Conservation (phyloP, 2,329 filamentous ascomycete genomes). For the Rutstroemia sp. region DNA sequence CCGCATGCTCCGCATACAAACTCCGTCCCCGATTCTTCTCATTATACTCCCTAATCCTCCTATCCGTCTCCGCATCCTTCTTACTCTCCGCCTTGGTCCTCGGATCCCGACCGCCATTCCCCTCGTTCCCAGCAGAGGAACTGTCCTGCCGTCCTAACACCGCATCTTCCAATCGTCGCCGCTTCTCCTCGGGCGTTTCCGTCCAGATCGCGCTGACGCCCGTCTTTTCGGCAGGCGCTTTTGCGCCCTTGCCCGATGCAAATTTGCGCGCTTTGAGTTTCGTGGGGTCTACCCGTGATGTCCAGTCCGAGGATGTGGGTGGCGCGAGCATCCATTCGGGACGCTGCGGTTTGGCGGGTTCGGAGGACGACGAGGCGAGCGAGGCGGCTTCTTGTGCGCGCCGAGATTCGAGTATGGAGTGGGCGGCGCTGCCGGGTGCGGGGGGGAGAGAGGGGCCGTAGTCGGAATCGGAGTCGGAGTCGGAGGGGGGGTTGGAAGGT, state of each 20-base stretch:
- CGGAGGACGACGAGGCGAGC: conserved; percentile 12
- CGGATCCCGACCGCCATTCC: conserved; percentile 3
- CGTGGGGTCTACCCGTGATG: conserved; percentile 68
- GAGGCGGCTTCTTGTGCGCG: background rate
- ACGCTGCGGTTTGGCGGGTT: conserved; percentile 48
- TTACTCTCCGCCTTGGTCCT: conserved; percentile 19
- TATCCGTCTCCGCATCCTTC: conserved; percentile 37
- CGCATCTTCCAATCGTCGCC: conserved; percentile 70
- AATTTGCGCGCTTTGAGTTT: conserved; percentile 79
- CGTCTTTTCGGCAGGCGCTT: conserved; percentile 30
- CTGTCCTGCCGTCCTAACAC: conserved; percentile 60
- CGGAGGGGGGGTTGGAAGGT: conserved; percentile 28
- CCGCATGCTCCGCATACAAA: conserved; percentile 44
- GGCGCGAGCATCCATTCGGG: conserved; percentile 82
- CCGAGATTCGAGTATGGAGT: conserved; percentile 6
- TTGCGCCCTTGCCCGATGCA: conserved; percentile 57
- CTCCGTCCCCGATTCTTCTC: conserved; percentile 48
- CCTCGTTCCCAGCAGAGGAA: conserved; percentile 6
- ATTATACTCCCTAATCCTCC: conserved; percentile 50
- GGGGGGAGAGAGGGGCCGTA: conserved; percentile 54
- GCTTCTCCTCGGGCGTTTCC: conserved; percentile 84
- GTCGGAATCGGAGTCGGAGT: conserved; percentile 35
- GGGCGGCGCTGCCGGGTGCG: conserved; percentile 28
- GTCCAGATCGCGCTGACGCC: conserved; percentile 60
- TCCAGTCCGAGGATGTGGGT: conserved; percentile 45